phyloP scores from a whole-genome alignment of 2,329 filamentous ascomycete species.

The Fusarium dlaminii region DNA sequence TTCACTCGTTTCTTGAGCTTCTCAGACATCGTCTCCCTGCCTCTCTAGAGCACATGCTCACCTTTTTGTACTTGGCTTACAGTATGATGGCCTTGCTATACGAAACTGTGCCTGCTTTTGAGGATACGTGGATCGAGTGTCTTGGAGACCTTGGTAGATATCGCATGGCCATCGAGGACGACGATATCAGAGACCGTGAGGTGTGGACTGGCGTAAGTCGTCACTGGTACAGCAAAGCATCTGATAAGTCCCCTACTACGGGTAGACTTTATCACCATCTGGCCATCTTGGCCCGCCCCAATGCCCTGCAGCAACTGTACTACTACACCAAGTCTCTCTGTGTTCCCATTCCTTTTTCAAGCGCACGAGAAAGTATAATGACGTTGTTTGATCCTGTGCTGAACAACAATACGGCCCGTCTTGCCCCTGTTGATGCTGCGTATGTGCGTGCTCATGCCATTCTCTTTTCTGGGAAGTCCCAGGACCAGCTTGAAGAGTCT shows the following conservation, averaged over 20 bases:
- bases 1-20: conserved; percentile 84
- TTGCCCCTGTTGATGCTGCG: conserved; percentile 59
- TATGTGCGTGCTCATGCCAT: conserved; percentile 73
- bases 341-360: conserved; percentile 71
- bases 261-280: conserved; percentile 90
- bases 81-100: conserved; percentile 88
- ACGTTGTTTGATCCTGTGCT: conserved; percentile 73
- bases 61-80: conserved; percentile 89
- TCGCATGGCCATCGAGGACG: conserved; percentile 88
- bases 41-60: conserved; percentile 87
- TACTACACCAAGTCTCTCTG: conserved; percentile 78
- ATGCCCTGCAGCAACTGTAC: conserved; percentile 75
- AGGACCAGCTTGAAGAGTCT: conserved; percentile 57
- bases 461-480: conserved; percentile 64
- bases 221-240: conserved; percentile 86
- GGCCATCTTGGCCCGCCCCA: conserved; percentile 78
- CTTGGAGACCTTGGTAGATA: conserved; percentile 87
- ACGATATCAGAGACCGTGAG: conserved; percentile 77
- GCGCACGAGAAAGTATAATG: conserved; percentile 75
- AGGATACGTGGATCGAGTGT: conserved; percentile 94
- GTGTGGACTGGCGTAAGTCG: conserved; percentile 83
- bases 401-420: conserved; percentile 47
- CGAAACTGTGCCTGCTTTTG: conserved; percentile 84
- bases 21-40: conserved; percentile 77
- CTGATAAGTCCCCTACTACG: conserved; percentile 77